phyloP scores from a whole-genome alignment of 768 basidiomycete species.

The Pholiota microspora region DNA sequence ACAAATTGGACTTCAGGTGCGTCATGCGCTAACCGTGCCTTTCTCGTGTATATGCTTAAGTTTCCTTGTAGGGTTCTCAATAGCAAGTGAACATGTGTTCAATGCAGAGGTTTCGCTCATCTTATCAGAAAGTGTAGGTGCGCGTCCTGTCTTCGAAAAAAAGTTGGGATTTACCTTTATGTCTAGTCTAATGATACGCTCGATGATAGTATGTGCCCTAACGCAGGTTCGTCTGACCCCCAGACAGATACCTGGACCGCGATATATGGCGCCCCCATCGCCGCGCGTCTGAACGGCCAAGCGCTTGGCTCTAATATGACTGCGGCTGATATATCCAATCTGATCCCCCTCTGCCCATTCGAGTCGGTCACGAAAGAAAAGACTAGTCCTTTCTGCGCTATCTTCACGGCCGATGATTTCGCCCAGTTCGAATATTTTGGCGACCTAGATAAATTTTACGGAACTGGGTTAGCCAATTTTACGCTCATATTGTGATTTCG shows the following conservation, averaged over 20 bases:
- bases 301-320: constrained; percentile 64
- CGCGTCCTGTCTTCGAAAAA: background rate
- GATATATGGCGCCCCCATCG: constrained; percentile 54
- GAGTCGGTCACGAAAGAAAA: constrained; percentile 55
- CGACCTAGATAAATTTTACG: constrained; percentile 79
- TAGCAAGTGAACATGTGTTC: constrained; percentile 44
- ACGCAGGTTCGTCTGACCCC: constrained; percentile 40
- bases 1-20: constrained; percentile 68
- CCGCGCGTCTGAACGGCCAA: constrained; percentile 53
- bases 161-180: background rate
- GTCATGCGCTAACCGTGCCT: background rate
- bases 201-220: constrained; percentile 63
- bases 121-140: constrained; percentile 52
- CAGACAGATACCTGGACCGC: constrained; percentile 53
- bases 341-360: constrained; percentile 80
- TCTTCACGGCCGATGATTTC: constrained; percentile 69
- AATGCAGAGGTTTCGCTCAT: constrained; percentile 53
- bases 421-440: constrained; percentile 63
- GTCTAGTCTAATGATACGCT: constrained; percentile 63
- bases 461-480: constrained; percentile 65
- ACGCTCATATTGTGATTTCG: too few species aligned
- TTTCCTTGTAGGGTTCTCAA: constrained; percentile 51
- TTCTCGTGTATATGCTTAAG: background rate
- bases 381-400: constrained; percentile 64
- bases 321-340: constrained; percentile 48